phyloP scores from a whole-genome alignment of 108 stramenopile species.

The Nitzschia inconspicua region DNA sequence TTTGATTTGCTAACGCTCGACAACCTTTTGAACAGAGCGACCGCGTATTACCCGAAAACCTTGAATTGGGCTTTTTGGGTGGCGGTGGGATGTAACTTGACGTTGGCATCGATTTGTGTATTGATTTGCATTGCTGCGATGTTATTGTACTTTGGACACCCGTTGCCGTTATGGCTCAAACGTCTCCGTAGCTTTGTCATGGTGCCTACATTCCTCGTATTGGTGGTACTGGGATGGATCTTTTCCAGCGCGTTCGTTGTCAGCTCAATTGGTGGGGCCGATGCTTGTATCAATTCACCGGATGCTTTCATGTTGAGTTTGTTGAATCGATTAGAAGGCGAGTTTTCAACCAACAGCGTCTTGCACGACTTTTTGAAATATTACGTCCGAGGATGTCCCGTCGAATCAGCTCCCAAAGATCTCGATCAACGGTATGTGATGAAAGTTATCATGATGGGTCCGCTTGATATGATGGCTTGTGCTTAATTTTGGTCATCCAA shows the following conservation, averaged over 20 bases:
- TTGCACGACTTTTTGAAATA: conserved; percentile 1
- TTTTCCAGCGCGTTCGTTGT: neutral
- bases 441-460: no score
- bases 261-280: neutral
- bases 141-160: neutral
- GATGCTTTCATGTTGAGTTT: conserved; percentile 4
- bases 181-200: neutral
- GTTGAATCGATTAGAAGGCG: neutral
- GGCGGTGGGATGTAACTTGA: conserved; percentile 1
- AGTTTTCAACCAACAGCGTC: neutral
- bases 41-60: conserved; percentile 8
- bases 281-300: conserved; percentile 10
- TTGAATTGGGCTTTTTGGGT: conserved; percentile 12
- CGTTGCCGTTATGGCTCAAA: neutral
- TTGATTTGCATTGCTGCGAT: no score
- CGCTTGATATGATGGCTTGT: no score
- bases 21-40: neutral
- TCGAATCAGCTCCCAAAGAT: neutral
- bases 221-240: conserved; percentile 10
- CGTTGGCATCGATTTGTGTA: conserved; percentile 1
- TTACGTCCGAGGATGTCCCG: conserved; percentile 6
- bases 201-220: neutral
- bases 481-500: no score
- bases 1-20: neutral
- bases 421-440: no score